Evolutionary conservation across 495 filamentous ascomycete species (phyloP).

Genomic region (Xeromyces bisporus): DNA sequence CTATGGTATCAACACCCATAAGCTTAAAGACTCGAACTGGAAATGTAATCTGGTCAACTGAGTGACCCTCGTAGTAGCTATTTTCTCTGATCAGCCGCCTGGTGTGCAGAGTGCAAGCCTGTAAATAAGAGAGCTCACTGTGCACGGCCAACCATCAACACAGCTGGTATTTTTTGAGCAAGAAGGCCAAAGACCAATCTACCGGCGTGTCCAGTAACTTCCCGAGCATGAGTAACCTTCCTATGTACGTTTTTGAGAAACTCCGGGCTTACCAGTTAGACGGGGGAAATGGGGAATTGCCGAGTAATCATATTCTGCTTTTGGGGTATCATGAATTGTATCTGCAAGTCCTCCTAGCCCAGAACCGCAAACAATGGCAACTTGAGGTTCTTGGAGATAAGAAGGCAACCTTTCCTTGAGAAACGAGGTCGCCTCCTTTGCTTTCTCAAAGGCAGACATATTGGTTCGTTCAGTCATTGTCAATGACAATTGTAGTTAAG

Average conservation of each 20-base stretch:
- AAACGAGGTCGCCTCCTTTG: constrained; percentile 22
- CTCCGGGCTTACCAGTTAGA: constrained; percentile 41
- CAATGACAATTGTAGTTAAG: too few species aligned
- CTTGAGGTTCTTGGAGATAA: constrained; percentile 32
- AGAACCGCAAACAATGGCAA: constrained; percentile 61
- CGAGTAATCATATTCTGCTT: constrained; percentile 41
- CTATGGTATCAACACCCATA: constrained; percentile 45
- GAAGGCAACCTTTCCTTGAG: constrained; percentile 25
- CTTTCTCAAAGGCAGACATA: constrained; percentile 15
- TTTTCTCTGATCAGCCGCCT: constrained; percentile 39
- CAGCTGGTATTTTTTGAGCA: constrained; percentile 37
- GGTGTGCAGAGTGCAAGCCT: constrained; percentile 60
- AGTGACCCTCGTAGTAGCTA: constrained; percentile 66
- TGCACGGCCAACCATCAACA: constrained; percentile 56
- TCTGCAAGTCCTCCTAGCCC: constrained; percentile 51
- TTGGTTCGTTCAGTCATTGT: constrained; percentile 6
- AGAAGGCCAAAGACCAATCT: constrained; percentile 57
- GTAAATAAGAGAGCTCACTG: constrained; percentile 38
- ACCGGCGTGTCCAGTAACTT: constrained; percentile 56
- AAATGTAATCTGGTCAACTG: constrained; percentile 50
- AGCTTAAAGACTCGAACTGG: constrained; percentile 54
- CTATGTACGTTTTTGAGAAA: too few species aligned
- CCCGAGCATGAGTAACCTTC: background rate
- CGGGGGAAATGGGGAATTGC: constrained; percentile 50
- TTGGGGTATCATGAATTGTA: constrained; percentile 35